Evolutionary conservation across 2,329 filamentous ascomycete species (phyloP).

Genomic region (Xylariaceae sp.): DNA sequence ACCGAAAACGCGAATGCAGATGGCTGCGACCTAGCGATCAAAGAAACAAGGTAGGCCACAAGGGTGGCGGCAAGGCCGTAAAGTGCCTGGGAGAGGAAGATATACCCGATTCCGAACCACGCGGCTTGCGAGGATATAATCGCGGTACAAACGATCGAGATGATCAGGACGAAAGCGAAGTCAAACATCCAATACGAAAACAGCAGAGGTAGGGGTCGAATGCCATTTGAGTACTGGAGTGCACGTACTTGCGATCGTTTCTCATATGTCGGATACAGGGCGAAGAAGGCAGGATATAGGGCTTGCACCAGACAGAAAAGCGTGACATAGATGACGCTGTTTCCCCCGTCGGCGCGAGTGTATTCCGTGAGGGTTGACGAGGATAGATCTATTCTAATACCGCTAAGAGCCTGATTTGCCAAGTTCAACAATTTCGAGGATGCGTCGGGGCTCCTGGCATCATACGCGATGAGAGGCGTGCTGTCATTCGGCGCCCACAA

Average conservation of each 20-base stretch:
- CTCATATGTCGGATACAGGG: slow-evolving; percentile 63
- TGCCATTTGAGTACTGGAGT: slow-evolving; percentile 68
- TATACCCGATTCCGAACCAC: slow-evolving; percentile 59
- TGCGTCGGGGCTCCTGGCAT: neutral
- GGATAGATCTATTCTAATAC: slow-evolving; percentile 14
- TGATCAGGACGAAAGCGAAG: slow-evolving; percentile 53
- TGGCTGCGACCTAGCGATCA: slow-evolving; percentile 60
- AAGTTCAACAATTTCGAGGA: slow-evolving; percentile 20
- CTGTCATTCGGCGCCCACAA: slow-evolving; percentile 21
- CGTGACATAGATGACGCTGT: slow-evolving; percentile 21
- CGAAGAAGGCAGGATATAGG: slow-evolving; percentile 64
- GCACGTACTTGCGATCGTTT: slow-evolving; percentile 59
- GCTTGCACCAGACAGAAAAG: slow-evolving; percentile 43
- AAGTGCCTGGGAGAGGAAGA: slow-evolving; percentile 62
- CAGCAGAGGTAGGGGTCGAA: slow-evolving; percentile 61
- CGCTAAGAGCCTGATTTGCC: slow-evolving; percentile 20
- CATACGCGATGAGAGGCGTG: slow-evolving; percentile 17
- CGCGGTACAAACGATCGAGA: slow-evolving; percentile 43
- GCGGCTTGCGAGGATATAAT: slow-evolving; percentile 52
- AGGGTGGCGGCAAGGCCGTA: slow-evolving; percentile 62
- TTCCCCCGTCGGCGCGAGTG: slow-evolving; percentile 18
- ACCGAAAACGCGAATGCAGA: slow-evolving; percentile 59
- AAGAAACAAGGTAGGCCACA: slow-evolving; percentile 60
- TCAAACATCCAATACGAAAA: slow-evolving; percentile 64
- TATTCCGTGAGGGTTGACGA: slow-evolving; percentile 14